phyloP scores from a whole-genome alignment of 495 filamentous ascomycete species.

The Terfezia boudieri region DNA sequence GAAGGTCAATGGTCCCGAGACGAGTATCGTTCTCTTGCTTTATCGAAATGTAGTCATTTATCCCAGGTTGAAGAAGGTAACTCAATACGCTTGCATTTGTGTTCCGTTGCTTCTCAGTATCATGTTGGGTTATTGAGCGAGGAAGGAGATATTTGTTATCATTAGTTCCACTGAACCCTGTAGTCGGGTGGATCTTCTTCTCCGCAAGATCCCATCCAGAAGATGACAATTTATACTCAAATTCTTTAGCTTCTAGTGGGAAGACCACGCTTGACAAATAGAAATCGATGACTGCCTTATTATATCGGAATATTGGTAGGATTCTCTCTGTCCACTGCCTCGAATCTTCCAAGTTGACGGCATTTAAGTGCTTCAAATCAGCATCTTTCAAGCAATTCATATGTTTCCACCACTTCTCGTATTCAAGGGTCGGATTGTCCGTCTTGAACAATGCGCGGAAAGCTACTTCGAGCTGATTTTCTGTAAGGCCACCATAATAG shows the following conservation, averaged over 20 bases:
- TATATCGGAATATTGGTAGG: constrained; percentile 31
- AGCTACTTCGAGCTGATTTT: constrained; percentile 28
- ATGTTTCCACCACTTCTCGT: constrained; percentile 26
- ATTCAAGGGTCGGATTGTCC: constrained; percentile 34
- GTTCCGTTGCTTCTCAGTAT: constrained; percentile 32
- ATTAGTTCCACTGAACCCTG: constrained; percentile 55
- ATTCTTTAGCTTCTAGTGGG: constrained; percentile 39
- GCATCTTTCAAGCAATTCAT: constrained; percentile 8
- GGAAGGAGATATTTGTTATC: constrained; percentile 38
- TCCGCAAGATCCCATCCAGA: constrained; percentile 48
- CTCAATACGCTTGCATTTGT: constrained; percentile 44
- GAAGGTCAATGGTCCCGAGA: constrained; percentile 24
- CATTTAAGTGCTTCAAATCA: constrained; percentile 22
- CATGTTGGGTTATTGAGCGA: constrained; percentile 30
- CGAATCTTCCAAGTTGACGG: constrained; percentile 38
- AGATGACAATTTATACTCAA: constrained; percentile 39
- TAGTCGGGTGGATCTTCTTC: constrained; percentile 27
- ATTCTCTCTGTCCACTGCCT: constrained; percentile 21
- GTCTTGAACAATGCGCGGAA: constrained; percentile 31
- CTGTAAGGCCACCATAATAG: constrained; percentile 40
- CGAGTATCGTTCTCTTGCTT: constrained; percentile 1
- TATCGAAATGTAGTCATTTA: constrained; percentile 23
- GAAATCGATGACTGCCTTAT: constrained; percentile 36
- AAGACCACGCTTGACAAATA: constrained; percentile 42
- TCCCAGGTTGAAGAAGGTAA: constrained; percentile 30